Percentiles rank a stretch among this genome's conserved stretches.
phyloP scores from a whole-genome alignment of 2,329 filamentous ascomycete species.

The Fragosphaeria purpurea region DNA sequence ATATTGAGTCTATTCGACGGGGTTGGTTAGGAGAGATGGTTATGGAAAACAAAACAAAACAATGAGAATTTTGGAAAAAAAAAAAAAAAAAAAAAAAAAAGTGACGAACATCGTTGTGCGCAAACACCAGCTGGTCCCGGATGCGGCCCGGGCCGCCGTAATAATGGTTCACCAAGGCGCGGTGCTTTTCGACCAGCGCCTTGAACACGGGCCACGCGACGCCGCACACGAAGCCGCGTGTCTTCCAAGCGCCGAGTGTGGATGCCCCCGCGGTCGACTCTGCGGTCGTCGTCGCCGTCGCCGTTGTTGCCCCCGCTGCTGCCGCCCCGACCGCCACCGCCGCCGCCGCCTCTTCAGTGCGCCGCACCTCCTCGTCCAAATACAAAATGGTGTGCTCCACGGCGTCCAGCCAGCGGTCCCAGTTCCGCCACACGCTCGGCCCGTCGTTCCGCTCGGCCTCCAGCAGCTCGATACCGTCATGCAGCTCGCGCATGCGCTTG shows the following conservation, averaged over 20 bases:
- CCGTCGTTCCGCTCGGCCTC: slow-evolving; percentile 67
- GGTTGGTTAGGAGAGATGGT: no score
- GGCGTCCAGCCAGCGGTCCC: slow-evolving; percentile 79
- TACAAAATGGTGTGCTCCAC: slow-evolving; percentile 49
- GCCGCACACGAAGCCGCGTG: slow-evolving; percentile 69
- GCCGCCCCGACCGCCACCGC: slow-evolving; percentile 17
- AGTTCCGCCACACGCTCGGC: slow-evolving; percentile 80
- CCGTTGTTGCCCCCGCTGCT: neutral
- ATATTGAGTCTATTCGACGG: slow-evolving; percentile 69
- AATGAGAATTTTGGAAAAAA: slow-evolving; percentile 6
- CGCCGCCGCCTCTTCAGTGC: slow-evolving; percentile 7
- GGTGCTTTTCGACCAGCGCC: slow-evolving; percentile 64
- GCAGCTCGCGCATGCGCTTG: slow-evolving; percentile 93
- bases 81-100: slow-evolving; percentile 7
- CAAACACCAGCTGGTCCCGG: slow-evolving; percentile 73
- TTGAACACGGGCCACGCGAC: slow-evolving; percentile 74
- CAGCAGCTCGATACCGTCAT: slow-evolving; percentile 83
- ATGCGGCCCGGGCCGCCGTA: slow-evolving; percentile 60
- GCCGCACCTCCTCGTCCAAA: slow-evolving; percentile 49
- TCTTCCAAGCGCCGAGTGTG: slow-evolving; percentile 47
- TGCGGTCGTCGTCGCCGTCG: neutral
- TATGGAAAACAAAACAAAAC: neutral
- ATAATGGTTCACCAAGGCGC: slow-evolving; percentile 58
- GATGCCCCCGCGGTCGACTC: slow-evolving; percentile 17
- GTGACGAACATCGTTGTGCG: slow-evolving; percentile 81